These are phyloP conservation scores for Narthecium ossifragum DNA, from an alignment of 106 monocot species.

Conservation along the genomic window DNA sequence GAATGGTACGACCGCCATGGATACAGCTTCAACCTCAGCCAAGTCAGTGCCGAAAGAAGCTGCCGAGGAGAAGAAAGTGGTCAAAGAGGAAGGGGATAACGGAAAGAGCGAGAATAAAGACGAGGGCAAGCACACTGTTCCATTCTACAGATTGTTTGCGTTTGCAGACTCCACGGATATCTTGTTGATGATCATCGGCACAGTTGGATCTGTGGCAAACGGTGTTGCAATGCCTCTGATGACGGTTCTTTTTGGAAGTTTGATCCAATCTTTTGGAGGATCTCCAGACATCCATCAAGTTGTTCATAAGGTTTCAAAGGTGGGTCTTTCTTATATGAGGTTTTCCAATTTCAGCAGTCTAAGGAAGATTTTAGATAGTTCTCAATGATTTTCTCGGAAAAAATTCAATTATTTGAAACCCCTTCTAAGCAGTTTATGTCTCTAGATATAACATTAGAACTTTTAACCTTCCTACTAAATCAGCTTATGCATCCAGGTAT, in stretches of 20 bases:
- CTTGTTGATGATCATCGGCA: neutral
- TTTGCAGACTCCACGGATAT: neutral
- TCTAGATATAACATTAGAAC: too few relatives aligned
- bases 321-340: too few relatives aligned
- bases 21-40: neutral
- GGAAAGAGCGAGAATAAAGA: neutral
- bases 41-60: neutral
- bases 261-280: neutral
- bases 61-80: neutral
- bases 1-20: neutral
- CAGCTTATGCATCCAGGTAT: slow-evolving; percentile 27
- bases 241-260: neutral
- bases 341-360: too few relatives aligned
- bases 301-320: neutral
- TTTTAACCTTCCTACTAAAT: too few relatives aligned
- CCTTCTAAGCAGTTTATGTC: too few relatives aligned
- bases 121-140: neutral
- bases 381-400: neutral
- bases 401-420: neutral
- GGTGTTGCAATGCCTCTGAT: neutral
- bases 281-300: neutral
- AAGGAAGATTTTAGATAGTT: neutral
- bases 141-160: neutral
- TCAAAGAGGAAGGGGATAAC: neutral
- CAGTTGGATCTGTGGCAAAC: neutral